Percentiles rank a stretch among this genome's conserved stretches.
Evolutionary conservation across 305 asterid genomes (phyloP).

Genomic region (Plantago coronopus): DNA sequence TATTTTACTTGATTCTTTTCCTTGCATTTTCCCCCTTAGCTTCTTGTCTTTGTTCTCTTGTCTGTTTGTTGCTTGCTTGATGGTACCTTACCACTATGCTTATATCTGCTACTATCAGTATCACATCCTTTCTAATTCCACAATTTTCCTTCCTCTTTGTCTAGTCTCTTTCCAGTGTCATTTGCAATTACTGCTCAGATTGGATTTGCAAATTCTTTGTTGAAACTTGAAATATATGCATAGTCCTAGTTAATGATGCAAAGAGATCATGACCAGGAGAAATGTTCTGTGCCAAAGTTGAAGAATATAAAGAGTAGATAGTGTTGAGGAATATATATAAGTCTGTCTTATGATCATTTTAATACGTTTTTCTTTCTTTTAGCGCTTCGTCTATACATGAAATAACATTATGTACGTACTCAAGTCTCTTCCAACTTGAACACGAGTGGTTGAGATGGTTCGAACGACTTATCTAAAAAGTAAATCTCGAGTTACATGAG

Average conservation of each 20-base stretch:
- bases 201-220: background rate
- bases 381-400: too few relatives aligned
- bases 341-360: too few relatives aligned
- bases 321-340: too few relatives aligned
- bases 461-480: too few relatives aligned
- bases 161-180: background rate
- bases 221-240: background rate
- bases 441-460: too few relatives aligned
- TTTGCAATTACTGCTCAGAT: background rate
- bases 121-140: conserved; percentile 12
- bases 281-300: background rate
- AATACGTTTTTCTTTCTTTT: too few relatives aligned
- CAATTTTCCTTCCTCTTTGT: background rate
- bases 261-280: background rate
- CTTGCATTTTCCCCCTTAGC: background rate
- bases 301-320: too few relatives aligned
- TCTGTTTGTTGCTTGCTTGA: background rate
- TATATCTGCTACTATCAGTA: conserved; percentile 11
- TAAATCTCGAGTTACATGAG: too few relatives aligned
- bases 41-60: background rate
- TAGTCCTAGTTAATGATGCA: background rate
- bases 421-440: too few relatives aligned
- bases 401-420: too few relatives aligned
- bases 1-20: background rate
- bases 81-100: background rate